Base-by-base conservation (phyloP, 345 rosid species). In the Viola odorata region DNA sequence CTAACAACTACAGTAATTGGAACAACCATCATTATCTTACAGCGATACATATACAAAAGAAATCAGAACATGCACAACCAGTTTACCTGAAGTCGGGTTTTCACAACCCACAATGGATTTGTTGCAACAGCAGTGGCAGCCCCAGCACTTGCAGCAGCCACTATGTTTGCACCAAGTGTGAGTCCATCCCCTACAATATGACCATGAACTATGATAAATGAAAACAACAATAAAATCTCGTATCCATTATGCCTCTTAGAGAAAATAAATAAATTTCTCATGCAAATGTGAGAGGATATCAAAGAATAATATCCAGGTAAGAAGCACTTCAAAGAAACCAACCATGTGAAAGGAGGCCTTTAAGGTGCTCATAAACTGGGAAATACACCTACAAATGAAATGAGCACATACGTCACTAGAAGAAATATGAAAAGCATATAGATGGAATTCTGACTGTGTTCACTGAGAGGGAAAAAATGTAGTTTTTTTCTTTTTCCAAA, bases 101-200 rank as follows among this genome's bases (percentile, higher is more conserved):
- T 90, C 68, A 94, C 99, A 78, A 90, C 99, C 99, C 99, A 94
- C 62, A 94, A 76, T 48, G 99, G 99, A 73, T 90, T 94, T 37
- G 99, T 94, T 52, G 80, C 74, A 62, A 85, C 72, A 62, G 96
- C 77, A 37, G 99, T 94, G 62, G 96, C 86, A 70, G 86, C 95
- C 65, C 99, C 99, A 55, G 99, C 97, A 14, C 95, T 86, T 23
- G 92, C 95, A 65, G 99, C 99, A 63, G 95, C 97, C 68, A 91
- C 56, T 85, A 94, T 78, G 70, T 90, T 86, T 72, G 82, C 80
- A 13, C 99, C 84, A 44, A 87, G 41, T 44, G 87, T 65, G 51
- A 94, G 92, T 63, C 67, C 58, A 57, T 80, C 79, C 61, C 76
- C 99, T 90, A 55, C 65, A 70, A 61, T 16, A 63, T 60, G 41